phyloP scores from a whole-genome alignment of 805 yeast species.

The Millerozyma acaciae region DNA sequence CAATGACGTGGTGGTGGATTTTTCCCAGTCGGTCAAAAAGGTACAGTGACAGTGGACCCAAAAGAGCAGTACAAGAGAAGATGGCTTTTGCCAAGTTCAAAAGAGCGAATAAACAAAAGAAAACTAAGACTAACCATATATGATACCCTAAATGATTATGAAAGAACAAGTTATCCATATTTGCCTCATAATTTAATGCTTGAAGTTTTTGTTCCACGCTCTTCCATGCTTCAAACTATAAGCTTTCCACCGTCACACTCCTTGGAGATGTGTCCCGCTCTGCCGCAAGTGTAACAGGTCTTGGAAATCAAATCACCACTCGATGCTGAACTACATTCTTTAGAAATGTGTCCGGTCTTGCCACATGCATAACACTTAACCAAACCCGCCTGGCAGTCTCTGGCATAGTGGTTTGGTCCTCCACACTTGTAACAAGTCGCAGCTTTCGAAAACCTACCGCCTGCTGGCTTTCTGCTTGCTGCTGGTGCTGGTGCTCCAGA shows the following conservation, averaged over 20 bases:
- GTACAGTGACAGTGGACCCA: no score
- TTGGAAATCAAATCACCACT: conserved; percentile 47
- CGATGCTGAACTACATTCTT: conserved; percentile 65
- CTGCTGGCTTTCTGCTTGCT: conserved; percentile 18
- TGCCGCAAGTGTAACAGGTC: conserved; percentile 71
- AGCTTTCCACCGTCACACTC: conserved; percentile 66
- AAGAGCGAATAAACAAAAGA: no score
- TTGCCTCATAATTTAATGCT: conserved; percentile 1
- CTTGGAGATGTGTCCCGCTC: conserved; percentile 83
- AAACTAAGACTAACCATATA: background rate
- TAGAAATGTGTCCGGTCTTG: conserved; percentile 82
- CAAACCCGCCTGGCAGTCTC: conserved; percentile 72
- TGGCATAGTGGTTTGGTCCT: conserved; percentile 89
- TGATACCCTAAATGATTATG: conserved; percentile 4
- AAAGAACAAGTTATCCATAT: conserved; percentile 1
- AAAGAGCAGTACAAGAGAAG: no score
- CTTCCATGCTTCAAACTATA: background rate
- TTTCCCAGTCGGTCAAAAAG: conserved; percentile 45
- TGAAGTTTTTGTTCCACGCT: background rate
- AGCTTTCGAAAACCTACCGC: conserved; percentile 20
- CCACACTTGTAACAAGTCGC: conserved; percentile 86
- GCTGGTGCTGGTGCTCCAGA: conserved; percentile 28
- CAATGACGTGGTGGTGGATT: conserved; percentile 60
- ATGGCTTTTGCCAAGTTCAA: no score
- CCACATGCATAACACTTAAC: conserved; percentile 93